Base-by-base conservation (phyloP, 1,139 yeast species). In the Geotrichum citri-aurantii region DNA sequence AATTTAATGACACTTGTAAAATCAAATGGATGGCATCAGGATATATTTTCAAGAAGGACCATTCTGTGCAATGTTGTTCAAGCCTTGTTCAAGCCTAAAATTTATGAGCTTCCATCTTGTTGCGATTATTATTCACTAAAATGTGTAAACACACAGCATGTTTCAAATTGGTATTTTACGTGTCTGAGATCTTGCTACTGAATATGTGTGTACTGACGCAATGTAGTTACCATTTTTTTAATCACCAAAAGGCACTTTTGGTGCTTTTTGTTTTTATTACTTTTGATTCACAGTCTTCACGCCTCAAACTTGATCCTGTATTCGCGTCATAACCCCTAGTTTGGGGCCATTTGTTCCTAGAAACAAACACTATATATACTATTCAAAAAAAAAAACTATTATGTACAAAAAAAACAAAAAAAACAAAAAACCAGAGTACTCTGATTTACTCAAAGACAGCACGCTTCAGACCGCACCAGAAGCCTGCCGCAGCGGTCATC, bases 401-500 rank as follows among this genome's bases (percentile, higher is more conserved):
- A 37, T 37, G 44, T 37, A 37, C 44, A 37, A 37, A 37, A 33
- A 37, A 37, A 37, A 26, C 7, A 33, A 33, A 33, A 33, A 11
- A 33, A 33, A 33, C n/a, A 12, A 33, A n/a, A 37, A 37, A 37
- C 44, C 7, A 37, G 2, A 2, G 42, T n/a, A 14, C 44, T 14
- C 19, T 37, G 10, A n/a, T 37, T 37, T 31, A 58, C 60, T 62
- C 60, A 53, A 72, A 65, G 21, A 69, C 62, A 44, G 69, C 64
- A 56, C 82, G 77, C 78, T 93, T 93, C 68, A 87, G 69, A 58
- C 88, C 92, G 78, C 96, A 86, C 99, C 99, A 93, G 51, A 83
- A 83, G 63, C 89, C 97, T 54, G 98, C 96, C 62, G 89, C 96
- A 63, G 85, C 83, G 21, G 96, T 91, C 85, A 86, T 87, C 71